Conservation (phyloP, 2,329 filamentous ascomycete species). For the Teratosphaeria epicoccoides region DNA sequence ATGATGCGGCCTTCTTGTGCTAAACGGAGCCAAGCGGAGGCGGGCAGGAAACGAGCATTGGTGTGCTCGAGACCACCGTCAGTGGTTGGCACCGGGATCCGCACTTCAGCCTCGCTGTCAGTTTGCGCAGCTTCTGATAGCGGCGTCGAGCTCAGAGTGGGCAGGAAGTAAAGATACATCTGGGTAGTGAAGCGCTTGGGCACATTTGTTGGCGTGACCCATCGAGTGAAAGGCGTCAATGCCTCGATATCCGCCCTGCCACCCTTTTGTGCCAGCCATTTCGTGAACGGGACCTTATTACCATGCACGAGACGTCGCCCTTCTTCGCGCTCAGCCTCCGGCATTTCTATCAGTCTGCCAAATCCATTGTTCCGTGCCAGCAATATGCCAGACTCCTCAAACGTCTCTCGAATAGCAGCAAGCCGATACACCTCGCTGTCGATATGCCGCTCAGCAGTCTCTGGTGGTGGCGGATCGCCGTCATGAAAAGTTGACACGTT, state of each 20-base stretch:
- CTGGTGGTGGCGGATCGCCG: constrained; percentile 44
- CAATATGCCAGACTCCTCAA: constrained; percentile 88
- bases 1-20: constrained; percentile 59
- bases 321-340: constrained; percentile 48
- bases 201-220: constrained; percentile 69
- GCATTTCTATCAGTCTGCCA: constrained; percentile 50
- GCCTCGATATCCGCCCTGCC: constrained; percentile 55
- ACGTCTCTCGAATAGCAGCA: constrained; percentile 80
- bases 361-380: constrained; percentile 49
- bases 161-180: constrained; percentile 92
- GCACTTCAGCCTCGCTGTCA: constrained; percentile 35
- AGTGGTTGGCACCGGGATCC: constrained; percentile 57
- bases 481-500: constrained; percentile 72
- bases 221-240: constrained; percentile 75
- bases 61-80: constrained; percentile 64
- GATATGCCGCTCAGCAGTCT: constrained; percentile 49
- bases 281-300: constrained; percentile 52
- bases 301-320: constrained; percentile 60
- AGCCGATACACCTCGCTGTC: constrained; percentile 68
- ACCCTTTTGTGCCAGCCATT: constrained; percentile 51
- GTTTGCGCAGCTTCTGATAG: constrained; percentile 13
- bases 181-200: constrained; percentile 81
- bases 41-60: constrained; percentile 65
- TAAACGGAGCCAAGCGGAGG: constrained; percentile 56
- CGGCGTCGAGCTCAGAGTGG: constrained; percentile 33